phyloP scores from a whole-genome alignment of 2,329 filamentous ascomycete species.

The Fusarium sororula region DNA sequence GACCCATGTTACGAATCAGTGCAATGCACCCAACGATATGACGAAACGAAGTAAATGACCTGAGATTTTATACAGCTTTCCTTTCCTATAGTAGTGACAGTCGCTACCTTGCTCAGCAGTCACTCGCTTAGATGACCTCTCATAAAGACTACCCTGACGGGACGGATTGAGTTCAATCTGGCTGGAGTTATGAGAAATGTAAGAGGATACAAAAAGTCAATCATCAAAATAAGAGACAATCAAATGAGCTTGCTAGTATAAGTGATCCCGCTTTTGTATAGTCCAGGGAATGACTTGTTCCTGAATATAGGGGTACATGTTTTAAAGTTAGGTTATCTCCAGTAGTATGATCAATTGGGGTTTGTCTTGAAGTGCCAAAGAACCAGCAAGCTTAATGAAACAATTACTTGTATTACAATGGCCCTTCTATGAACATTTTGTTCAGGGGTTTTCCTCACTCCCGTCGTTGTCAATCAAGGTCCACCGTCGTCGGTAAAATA shows the following conservation, averaged over 20 bases:
- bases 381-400: too few species aligned
- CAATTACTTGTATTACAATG: background rate
- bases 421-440: background rate
- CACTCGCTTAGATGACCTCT: slow-evolving; percentile 36
- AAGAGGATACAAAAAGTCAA: slow-evolving; percentile 27
- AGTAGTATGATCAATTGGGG: background rate
- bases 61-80: slow-evolving; percentile 32
- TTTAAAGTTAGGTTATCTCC: background rate
- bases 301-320: background rate
- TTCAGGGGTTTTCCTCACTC: background rate
- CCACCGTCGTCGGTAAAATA: slow-evolving; percentile 17
- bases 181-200: slow-evolving; percentile 4
- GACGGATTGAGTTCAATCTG: slow-evolving; percentile 7
- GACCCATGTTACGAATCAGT: slow-evolving; percentile 30
- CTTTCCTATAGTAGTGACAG: slow-evolving; percentile 32
- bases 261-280: background rate
- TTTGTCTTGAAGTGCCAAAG: background rate
- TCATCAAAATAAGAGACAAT: slow-evolving; percentile 5
- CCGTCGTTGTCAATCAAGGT: background rate
- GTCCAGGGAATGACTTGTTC: background rate
- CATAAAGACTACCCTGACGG: slow-evolving; percentile 3
- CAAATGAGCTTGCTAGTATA: background rate
- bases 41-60: slow-evolving; percentile 44
- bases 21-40: slow-evolving; percentile 33
- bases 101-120: slow-evolving; percentile 31